Evolutionary conservation across 805 yeast species (phyloP).

Genomic region (Monosporozyma solicola): DNA sequence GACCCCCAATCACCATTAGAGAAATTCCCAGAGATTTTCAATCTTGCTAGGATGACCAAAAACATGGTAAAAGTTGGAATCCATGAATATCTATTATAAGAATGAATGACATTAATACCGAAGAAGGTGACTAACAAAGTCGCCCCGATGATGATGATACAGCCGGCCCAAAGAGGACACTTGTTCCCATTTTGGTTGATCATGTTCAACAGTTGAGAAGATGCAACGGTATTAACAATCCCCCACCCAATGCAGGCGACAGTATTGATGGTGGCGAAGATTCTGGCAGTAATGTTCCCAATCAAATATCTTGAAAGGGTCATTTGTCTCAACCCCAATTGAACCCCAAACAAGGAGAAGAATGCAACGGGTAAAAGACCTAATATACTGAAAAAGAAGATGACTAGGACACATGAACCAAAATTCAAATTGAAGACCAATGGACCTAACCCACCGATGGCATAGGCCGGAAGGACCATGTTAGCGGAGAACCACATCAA

Average conservation of each 20-base stretch:
- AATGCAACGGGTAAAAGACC: slow-evolving; percentile 78
- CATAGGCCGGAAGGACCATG: slow-evolving; percentile 72
- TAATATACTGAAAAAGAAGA: slow-evolving; percentile 62
- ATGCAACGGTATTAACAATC: slow-evolving; percentile 82
- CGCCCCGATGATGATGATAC: slow-evolving; percentile 57
- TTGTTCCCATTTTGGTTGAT: slow-evolving; percentile 48
- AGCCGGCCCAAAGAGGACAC: slow-evolving; percentile 88
- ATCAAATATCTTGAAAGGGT: slow-evolving; percentile 65
- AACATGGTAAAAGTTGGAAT: slow-evolving; percentile 68
- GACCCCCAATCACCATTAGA: slow-evolving; percentile 39
- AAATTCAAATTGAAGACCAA: slow-evolving; percentile 60
- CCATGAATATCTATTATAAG: slow-evolving; percentile 83
- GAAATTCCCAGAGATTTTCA: slow-evolving; percentile 60
- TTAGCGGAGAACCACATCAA: slow-evolving; percentile 91
- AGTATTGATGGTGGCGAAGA: slow-evolving; percentile 68
- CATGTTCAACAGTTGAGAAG: slow-evolving; percentile 74
- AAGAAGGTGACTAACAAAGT: slow-evolving; percentile 71
- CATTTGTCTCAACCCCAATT: slow-evolving; percentile 83
- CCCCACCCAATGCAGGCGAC: slow-evolving; percentile 94
- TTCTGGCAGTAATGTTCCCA: slow-evolving; percentile 68
- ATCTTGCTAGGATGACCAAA: slow-evolving; percentile 68
- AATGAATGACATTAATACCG: slow-evolving; percentile 76
- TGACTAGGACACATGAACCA: slow-evolving; percentile 58
- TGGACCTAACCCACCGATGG: slow-evolving; percentile 67
- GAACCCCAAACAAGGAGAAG: slow-evolving; percentile 75